phyloP scores from a whole-genome alignment of 208 protist genomes.

The Trypanosoma scelopori region DNA sequence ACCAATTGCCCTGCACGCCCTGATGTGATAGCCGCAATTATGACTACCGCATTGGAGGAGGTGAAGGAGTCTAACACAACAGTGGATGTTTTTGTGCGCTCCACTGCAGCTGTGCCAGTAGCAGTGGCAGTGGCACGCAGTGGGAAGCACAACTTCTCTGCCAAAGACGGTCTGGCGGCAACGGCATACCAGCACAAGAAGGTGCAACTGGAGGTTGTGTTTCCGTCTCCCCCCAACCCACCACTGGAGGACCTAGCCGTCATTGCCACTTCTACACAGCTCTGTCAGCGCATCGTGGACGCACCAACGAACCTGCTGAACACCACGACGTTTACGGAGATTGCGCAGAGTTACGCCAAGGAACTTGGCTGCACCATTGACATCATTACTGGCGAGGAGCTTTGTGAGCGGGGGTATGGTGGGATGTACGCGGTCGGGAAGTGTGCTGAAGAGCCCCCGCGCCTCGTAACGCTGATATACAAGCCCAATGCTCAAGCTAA shows the following conservation, averaged over 20 bases:
- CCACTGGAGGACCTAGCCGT: conserved; percentile 52
- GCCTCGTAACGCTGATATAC: conserved; percentile 73
- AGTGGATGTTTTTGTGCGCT: conserved; percentile 60
- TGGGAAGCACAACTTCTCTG: conserved; percentile 47
- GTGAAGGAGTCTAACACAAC: conserved; percentile 5
- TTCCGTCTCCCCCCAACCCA: conserved; percentile 42
- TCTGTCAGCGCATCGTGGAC: conserved; percentile 84
- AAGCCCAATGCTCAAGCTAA: conserved; percentile 35
- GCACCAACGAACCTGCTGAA: conserved; percentile 71
- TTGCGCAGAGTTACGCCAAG: conserved; percentile 51
- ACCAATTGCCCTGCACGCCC: conserved; percentile 71
- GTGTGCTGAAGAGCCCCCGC: conserved; percentile 56
- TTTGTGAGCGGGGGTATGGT: conserved; percentile 65
- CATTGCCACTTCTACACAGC: conserved; percentile 63
- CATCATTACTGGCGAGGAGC: conserved; percentile 69
- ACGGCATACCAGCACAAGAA: conserved; percentile 31
- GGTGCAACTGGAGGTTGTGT: conserved; percentile 42
- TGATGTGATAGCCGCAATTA: conserved; percentile 43
- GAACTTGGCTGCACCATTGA: conserved; percentile 45
- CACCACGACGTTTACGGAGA: conserved; percentile 71
- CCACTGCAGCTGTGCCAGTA: conserved; percentile 39
- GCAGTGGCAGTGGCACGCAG: conserved; percentile 55
- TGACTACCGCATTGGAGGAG: conserved; percentile 30
- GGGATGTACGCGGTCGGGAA: conserved; percentile 82
- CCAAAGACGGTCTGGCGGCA: conserved; percentile 36